Evolutionary conservation across 2,329 filamentous ascomycete species (phyloP).

Genomic region (Colletotrichum spinosum): DNA sequence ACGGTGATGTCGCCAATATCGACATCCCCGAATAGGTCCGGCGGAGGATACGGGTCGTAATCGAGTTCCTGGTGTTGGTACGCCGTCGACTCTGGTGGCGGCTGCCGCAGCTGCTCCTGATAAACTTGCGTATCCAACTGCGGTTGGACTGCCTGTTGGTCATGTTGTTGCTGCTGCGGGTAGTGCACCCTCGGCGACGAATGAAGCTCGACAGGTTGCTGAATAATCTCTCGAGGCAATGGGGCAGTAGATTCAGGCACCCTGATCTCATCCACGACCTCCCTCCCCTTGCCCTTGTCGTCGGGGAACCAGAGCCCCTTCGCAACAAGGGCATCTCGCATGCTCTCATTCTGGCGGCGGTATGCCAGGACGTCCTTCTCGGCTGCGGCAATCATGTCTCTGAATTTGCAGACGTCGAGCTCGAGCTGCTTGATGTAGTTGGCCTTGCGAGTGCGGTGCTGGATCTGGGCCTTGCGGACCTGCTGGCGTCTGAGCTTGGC

Average conservation of each 20-base stretch:
- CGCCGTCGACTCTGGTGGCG: conserved; percentile 21
- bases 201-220: conserved; percentile 2
- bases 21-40: conserved; percentile 48
- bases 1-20: conserved; percentile 53
- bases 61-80: conserved; percentile 12
- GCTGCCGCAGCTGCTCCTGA: conserved; percentile 16
- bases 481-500: conserved; percentile 61
- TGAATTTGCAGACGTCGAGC: conserved; percentile 59
- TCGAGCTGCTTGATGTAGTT: conserved; percentile 67
- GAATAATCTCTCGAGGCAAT: neutral
- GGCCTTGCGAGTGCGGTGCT: conserved; percentile 67
- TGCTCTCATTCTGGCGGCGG: conserved; percentile 56
- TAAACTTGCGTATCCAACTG: neutral
- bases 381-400: conserved; percentile 57
- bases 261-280: conserved; percentile 4
- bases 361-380: conserved; percentile 54
- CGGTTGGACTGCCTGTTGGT: neutral
- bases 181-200: neutral
- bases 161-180: conserved; percentile 8
- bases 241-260: neutral
- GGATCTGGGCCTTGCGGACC: conserved; percentile 64
- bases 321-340: conserved; percentile 49
- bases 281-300: conserved; percentile 17
- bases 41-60: conserved; percentile 30
- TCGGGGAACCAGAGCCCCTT: conserved; percentile 37